Evolutionary conservation across 495 filamentous ascomycete species (phyloP).

Genomic region (Penicillium angulare): DNA sequence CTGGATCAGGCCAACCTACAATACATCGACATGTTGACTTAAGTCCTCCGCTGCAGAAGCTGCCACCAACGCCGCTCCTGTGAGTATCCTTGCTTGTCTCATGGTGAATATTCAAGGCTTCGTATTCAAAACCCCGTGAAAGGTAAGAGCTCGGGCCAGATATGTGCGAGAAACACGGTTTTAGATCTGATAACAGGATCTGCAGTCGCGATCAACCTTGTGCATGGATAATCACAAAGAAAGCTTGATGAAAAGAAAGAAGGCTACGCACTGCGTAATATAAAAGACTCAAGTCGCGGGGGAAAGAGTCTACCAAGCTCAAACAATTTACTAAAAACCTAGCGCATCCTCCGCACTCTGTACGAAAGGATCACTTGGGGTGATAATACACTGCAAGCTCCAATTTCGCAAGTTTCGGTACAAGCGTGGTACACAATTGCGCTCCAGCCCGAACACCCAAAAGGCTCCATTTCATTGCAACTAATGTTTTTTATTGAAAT

Average conservation of each 20-base stretch:
- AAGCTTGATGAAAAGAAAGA: not conserved
- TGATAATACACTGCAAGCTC: no score
- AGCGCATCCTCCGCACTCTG: not conserved
- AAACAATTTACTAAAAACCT: not conserved
- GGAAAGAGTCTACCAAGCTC: no score
- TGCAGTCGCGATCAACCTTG: not conserved
- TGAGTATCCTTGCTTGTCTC: slow-evolving; percentile 8
- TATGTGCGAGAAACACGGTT: not conserved
- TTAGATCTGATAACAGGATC: not conserved
- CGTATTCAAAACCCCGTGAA: not conserved
- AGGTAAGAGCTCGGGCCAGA: no score
- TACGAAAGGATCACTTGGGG: no score
- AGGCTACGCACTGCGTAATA: not conserved
- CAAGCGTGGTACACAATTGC: no score
- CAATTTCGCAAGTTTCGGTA: no score
- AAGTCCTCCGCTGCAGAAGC: slow-evolving; percentile 13
- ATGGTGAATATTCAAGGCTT: slow-evolving; percentile 2
- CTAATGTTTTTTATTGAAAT: no score
- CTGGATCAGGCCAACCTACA: slow-evolving; percentile 19
- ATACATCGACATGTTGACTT: slow-evolving; percentile 35
- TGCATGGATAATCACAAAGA: not conserved
- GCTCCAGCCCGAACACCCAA: no score
- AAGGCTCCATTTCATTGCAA: no score
- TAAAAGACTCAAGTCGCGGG: not conserved
- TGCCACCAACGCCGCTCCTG: slow-evolving; percentile 7